A percentile compares a stretch with the other conserved stretches of the same genome.
Conservation (phyloP, 176 grass and related monocot genomes). For the Oryza glumipatula region DNA sequence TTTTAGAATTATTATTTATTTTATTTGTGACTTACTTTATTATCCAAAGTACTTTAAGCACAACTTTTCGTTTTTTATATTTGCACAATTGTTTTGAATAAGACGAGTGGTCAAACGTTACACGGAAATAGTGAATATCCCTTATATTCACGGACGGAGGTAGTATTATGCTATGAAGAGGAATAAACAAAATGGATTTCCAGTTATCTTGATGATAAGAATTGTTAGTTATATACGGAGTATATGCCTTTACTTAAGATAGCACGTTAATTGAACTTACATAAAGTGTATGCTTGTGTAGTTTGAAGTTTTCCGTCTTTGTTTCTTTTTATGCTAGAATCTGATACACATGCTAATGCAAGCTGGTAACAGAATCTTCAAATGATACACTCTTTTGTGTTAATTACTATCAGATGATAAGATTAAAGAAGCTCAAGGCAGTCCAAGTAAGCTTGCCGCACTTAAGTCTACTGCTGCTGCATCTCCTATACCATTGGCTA, state of each 20-base stretch:
- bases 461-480: slow-evolving; percentile 15
- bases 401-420: slow-evolving; percentile 52
- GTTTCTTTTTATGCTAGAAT: not conserved
- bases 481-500: slow-evolving; percentile 30
- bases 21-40: too few species aligned
- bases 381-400: slow-evolving; percentile 25
- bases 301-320: slow-evolving; percentile 10
- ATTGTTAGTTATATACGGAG: too few species aligned
- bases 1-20: too few species aligned
- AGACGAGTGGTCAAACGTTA: too few species aligned
- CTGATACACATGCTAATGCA: not conserved
- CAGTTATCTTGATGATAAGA: too few species aligned
- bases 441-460: slow-evolving; percentile 34
- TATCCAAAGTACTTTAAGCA: too few species aligned
- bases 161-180: too few species aligned
- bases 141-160: too few species aligned
- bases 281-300: not conserved
- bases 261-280: not conserved
- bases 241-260: not conserved
- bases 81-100: too few species aligned
- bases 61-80: too few species aligned
- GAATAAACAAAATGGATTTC: too few species aligned
- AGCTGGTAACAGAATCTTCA: not conserved
- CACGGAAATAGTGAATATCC: too few species aligned
- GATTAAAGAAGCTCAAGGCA: slow-evolving; percentile 40